A percentile compares a stretch with the other conserved stretches of the same genome.
These are phyloP conservation scores for Allium sativum DNA, from an alignment of 106 monocot genomes.

Conservation along the genomic window DNA sequence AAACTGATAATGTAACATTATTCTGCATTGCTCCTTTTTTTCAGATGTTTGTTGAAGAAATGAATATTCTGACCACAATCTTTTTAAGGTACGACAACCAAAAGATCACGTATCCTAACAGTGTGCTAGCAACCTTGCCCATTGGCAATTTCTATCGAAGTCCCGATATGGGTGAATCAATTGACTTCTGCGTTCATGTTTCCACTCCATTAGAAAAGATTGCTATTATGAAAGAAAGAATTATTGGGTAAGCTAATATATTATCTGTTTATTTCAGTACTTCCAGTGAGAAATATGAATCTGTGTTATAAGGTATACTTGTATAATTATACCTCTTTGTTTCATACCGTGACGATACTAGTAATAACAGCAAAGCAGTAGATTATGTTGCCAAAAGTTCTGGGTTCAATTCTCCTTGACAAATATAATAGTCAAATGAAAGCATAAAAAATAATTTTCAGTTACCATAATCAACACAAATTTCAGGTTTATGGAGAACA, in stretches of 20 bases:
- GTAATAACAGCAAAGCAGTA: too few relatives aligned
- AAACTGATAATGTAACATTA: too few relatives aligned
- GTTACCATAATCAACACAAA: too few relatives aligned
- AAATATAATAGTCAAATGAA: too few relatives aligned
- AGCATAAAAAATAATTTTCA: too few relatives aligned
- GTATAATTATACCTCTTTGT: too few relatives aligned
- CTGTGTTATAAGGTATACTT: too few relatives aligned
- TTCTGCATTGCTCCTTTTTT: not conserved
- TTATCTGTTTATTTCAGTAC: too few relatives aligned
- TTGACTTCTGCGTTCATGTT: constrained; percentile 76
- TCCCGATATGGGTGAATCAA: constrained; percentile 82
- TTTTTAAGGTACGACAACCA: constrained; percentile 71
- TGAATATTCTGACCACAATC: constrained; percentile 87
- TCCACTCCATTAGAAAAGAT: constrained; percentile 76
- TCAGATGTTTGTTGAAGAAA: constrained; percentile 89
- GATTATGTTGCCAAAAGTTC: too few relatives aligned
- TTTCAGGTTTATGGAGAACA: constrained; percentile 60
- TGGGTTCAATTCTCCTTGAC: too few relatives aligned
- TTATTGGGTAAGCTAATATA: constrained; percentile 35
- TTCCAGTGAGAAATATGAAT: too few relatives aligned
- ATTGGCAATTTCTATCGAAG: constrained; percentile 82
- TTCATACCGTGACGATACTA: too few relatives aligned
- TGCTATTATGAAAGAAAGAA: constrained; percentile 62
- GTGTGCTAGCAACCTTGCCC: constrained; percentile 38
- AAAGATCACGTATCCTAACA: constrained; percentile 86